Base-by-base conservation (phyloP, 768 basidiomycete genomes). In the Lepiota venenata region DNA sequence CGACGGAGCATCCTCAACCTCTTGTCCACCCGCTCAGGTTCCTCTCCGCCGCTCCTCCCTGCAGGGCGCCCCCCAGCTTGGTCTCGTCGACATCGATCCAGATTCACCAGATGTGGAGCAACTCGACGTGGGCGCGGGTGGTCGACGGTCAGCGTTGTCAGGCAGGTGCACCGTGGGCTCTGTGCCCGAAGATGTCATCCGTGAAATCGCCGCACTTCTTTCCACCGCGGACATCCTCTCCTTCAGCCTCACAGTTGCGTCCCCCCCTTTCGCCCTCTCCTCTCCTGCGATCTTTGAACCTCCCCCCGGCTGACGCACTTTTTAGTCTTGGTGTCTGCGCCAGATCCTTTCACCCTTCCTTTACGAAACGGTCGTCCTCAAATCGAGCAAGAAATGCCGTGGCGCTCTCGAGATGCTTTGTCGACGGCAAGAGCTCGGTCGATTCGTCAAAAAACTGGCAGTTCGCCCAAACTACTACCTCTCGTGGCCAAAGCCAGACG, bases 401-500 rank as follows among this genome's bases (percentile, higher is more conserved):
- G 49, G 62, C 1, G 70, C 72, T 1, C 65, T 81, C 27, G 51
- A 57, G 2, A 72, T 78, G 69, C 63, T 81, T 37, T 46, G 49
- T 4, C 18, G 47, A 3, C 64, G 65, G 14, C 70, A 69, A 12
- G 69, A 76, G 16, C 64, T 78, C 32, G 75, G 74, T 54, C 52
- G 58, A 2, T 63, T 71, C 62, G 66, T 80, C 48, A 68, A 66
- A 15, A 77, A 74, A 50, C 68, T 81, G 27, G 71, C 73, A 12
- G 67, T 79, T 14, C 70, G 77, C 10, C 78, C 79, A 0, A 79
- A 79, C 57, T 81, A 79, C 61, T 79, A 79, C 62, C 72, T 79
- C 27, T 67, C 78, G 5, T 79, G 78, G 77, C 79, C 79, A 1
- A 69, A 67, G 55, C 68, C 70, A 20, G 75, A 80, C 45, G 68